Conservation (phyloP, 208 protist species). For the Herpetomonas samuelpessoai region DNA sequence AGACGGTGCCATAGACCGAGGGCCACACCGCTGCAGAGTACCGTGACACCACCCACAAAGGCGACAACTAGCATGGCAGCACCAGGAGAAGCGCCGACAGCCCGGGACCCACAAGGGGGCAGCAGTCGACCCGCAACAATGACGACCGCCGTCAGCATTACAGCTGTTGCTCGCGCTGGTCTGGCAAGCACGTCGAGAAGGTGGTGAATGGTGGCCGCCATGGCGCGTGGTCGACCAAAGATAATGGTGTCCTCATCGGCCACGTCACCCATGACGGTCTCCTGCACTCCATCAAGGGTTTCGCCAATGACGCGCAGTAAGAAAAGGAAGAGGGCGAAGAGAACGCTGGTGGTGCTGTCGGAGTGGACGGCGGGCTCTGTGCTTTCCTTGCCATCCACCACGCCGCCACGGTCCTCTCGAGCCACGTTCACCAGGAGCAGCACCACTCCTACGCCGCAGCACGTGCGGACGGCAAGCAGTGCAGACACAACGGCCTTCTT, state of each 20-base stretch:
- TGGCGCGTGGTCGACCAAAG: constrained; percentile 29
- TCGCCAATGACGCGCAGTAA: constrained; percentile 18
- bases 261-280: constrained; percentile 24
- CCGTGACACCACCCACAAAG: constrained; percentile 20
- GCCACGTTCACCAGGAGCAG: not conserved
- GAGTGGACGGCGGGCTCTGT: not conserved
- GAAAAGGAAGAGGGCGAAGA: constrained; percentile 13
- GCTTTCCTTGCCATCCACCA: too few species aligned
- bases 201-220: constrained; percentile 13
- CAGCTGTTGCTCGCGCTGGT: constrained; percentile 23
- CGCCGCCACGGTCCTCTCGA: not conserved
- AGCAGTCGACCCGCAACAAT: constrained; percentile 9
- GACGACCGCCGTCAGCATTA: constrained; percentile 14
- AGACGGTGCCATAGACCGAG: constrained; percentile 31
- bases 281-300: constrained; percentile 2
- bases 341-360: not conserved
- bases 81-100: not conserved
- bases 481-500: not conserved
- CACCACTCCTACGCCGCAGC: not conserved
- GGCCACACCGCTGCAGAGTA: constrained; percentile 19
- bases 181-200: constrained; percentile 12
- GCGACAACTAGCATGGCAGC: constrained; percentile 18
- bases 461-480: not conserved
- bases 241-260: constrained; percentile 61
- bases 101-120: not conserved